Evolutionary conservation across 345 rosid genomes (phyloP).

Genomic region (Rhizophora apiculata): DNA sequence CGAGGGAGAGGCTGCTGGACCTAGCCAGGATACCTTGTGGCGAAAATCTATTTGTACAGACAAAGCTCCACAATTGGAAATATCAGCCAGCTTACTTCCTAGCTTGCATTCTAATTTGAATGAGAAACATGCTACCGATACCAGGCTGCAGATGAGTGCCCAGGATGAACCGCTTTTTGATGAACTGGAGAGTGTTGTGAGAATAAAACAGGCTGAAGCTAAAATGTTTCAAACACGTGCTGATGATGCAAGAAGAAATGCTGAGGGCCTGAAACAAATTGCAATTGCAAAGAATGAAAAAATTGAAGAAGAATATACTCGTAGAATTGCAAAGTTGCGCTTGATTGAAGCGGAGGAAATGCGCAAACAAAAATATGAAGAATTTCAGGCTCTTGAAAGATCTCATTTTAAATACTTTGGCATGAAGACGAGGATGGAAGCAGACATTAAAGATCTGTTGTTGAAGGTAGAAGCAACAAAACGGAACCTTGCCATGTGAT

Average conservation of each 20-base stretch:
- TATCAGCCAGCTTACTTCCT: constrained; percentile 48
- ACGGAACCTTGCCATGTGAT: constrained; percentile 57
- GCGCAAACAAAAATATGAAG: constrained; percentile 61
- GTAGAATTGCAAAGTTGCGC: constrained; percentile 58
- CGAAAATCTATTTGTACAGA: constrained; percentile 53
- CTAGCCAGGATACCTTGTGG: constrained; percentile 58
- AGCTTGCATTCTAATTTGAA: constrained; percentile 43
- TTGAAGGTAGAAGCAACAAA: constrained; percentile 85
- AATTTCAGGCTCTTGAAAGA: constrained; percentile 70
- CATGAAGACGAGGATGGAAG: constrained; percentile 90
- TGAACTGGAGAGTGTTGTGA: constrained; percentile 81
- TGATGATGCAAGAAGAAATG: constrained; percentile 86
- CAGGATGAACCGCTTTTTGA: constrained; percentile 64
- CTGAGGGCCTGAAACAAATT: constrained; percentile 80
- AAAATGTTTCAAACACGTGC: constrained; percentile 86
- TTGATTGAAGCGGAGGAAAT: constrained; percentile 57
- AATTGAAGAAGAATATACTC: constrained; percentile 65
- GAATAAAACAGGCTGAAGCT: constrained; percentile 85
- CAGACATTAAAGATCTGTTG: constrained; percentile 76
- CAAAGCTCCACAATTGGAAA: constrained; percentile 53
- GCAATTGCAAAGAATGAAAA: constrained; percentile 68
- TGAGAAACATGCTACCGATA: constrained; percentile 44
- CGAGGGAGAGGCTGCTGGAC: constrained; percentile 39
- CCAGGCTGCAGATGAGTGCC: constrained; percentile 40
- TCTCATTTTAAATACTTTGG: constrained; percentile 67